phyloP scores from a whole-genome alignment of 345 rosid species.

The Arabidopsis suecica region DNA sequence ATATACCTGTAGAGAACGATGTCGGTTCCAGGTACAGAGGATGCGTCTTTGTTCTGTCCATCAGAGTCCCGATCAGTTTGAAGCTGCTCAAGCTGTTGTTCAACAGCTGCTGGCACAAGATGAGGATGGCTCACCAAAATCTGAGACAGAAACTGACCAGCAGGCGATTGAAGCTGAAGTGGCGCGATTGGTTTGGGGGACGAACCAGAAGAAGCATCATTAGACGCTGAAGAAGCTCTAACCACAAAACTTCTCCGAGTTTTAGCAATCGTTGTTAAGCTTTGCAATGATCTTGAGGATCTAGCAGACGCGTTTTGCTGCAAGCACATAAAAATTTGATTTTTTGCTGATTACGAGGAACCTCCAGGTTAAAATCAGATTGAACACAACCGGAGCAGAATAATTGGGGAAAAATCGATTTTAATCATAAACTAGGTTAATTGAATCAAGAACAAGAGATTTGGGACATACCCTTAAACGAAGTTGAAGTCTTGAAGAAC shows the following conservation, averaged over 20 bases:
- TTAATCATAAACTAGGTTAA: neutral
- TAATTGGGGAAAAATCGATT: neutral
- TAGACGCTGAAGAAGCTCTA: slow-evolving; percentile 73
- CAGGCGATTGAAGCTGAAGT: slow-evolving; percentile 81
- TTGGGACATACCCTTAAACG: slow-evolving; percentile 45
- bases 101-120: slow-evolving; percentile 94
- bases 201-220: slow-evolving; percentile 58
- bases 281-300: slow-evolving; percentile 31
- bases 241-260: slow-evolving; percentile 53
- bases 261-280: slow-evolving; percentile 44
- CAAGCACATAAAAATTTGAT: neutral
- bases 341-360: neutral
- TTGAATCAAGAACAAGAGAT: neutral
- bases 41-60: slow-evolving; percentile 63
- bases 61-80: slow-evolving; percentile 82
- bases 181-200: slow-evolving; percentile 74
- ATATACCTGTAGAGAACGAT: slow-evolving; percentile 71
- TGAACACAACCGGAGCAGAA: slow-evolving; percentile 1
- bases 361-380: slow-evolving; percentile 7
- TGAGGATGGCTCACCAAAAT: slow-evolving; percentile 88
- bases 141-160: slow-evolving; percentile 91
- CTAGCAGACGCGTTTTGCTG: slow-evolving; percentile 36
- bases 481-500: slow-evolving; percentile 29
- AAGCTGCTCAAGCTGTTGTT: slow-evolving; percentile 95
- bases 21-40: slow-evolving; percentile 74